A percentile compares a stretch with the other conserved stretches of the same genome.
Evolutionary conservation across 192 early-diverging fungal species (phyloP).

Genomic region (Piromyces sp.): DNA sequence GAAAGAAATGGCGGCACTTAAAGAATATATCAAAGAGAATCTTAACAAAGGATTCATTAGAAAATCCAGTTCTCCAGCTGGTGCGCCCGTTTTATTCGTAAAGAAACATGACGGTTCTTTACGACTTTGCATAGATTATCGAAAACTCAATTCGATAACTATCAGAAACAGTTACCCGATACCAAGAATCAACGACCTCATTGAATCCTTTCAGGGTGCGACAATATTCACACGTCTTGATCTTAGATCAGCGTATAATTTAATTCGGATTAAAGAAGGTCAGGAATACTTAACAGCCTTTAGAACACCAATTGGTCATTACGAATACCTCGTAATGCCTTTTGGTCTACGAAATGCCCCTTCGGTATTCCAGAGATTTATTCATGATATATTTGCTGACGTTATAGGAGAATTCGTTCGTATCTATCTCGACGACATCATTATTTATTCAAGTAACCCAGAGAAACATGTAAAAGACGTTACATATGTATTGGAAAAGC

Average conservation of each 20-base stretch:
- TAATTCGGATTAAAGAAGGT: too few relatives aligned
- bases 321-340: constrained; percentile 14
- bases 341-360: background rate
- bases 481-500: constrained; percentile 2
- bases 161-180: constrained; percentile 15
- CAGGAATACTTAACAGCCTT: too few relatives aligned
- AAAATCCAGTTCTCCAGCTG: constrained; percentile 4
- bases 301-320: background rate
- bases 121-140: constrained; percentile 19
- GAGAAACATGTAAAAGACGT: constrained; percentile 5
- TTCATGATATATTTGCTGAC: constrained; percentile 13
- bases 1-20: too few relatives aligned
- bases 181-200: constrained; percentile 14
- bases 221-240: constrained; percentile 13
- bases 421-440: constrained; percentile 6
- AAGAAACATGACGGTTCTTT: constrained; percentile 16
- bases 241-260: background rate
- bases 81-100: constrained; percentile 16
- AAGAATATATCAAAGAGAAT: constrained; percentile 8
- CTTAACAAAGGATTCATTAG: constrained; percentile 7
- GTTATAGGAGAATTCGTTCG: background rate
- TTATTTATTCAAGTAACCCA: constrained; percentile 5
- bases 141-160: constrained; percentile 14
- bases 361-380: constrained; percentile 16
- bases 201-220: constrained; percentile 3